Evolutionary conservation across 1,284 basidiomycete genomes (phyloP), one percentile per base, ranked within the genome.

Genomic region (Trametes polyzona): DNA sequence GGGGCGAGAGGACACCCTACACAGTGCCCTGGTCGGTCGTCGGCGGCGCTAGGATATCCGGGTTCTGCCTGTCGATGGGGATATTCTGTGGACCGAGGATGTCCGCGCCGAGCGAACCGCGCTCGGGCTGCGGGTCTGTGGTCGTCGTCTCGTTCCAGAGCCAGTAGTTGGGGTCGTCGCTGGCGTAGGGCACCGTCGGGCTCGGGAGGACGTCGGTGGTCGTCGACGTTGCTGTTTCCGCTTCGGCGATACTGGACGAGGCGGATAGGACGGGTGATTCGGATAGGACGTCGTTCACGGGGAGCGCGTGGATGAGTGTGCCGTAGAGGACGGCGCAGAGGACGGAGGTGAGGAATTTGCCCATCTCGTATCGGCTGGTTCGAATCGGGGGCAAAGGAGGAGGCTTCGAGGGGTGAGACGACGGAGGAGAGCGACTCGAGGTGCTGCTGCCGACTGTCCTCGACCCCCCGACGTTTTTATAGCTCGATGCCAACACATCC

Each of bases 11-110:
- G 37, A 7, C 2, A 23, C 30, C 81, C 57, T 70, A 83, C 82
- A 88, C 73, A 53, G 74, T 77, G 41, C 87, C 87, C 57, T 76
- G 71, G 67, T 90, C 87, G 0, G 85, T 87, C 3, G 76, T 75
- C 7, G 87, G 87, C 17, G 85, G 84, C 2, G 85, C 82, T 32
- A 88, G 69, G 10, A 81, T 64, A 65, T 89, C 87, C 0, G 85
- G 79, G 62, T 84, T 86, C 71, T 84, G 72, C 42, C 74, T 72
- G 58, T 80, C 82, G 37, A 84, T 67, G 35, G 73, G 67, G 16
- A 74, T 51, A 68, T 88, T 81, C 59, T 77, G 74, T 16, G 84
- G 84, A 11, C 84, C 84, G 12, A 86, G 58, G 47, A 87, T 70
- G 40, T 70, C 63, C n/a, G 78, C 81, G 23, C 85, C 85, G 5